phyloP scores from a whole-genome alignment of 1,284 basidiomycete species.

The Pholiota adiposa region DNA sequence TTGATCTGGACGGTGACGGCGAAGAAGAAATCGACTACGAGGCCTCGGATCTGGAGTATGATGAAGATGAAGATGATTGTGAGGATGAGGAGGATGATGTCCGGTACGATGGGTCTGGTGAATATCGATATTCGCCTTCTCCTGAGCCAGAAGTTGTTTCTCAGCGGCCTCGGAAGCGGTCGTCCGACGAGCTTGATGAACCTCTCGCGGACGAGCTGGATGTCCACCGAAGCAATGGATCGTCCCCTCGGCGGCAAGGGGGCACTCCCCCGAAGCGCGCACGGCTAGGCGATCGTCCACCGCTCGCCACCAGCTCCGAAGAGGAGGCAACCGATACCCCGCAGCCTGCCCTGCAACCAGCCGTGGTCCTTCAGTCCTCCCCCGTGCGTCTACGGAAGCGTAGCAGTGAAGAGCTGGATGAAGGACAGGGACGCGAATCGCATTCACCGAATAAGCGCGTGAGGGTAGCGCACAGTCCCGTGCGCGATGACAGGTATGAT shows the following conservation, averaged over 20 bases:
- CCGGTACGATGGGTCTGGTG: background rate
- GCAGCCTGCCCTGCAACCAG: slow-evolving; percentile 1
- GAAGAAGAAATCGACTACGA: slow-evolving; percentile 31
- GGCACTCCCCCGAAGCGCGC: slow-evolving; percentile 40
- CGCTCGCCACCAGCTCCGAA: background rate
- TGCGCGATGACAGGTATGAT: slow-evolving; percentile 3
- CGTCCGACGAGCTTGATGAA: slow-evolving; percentile 31
- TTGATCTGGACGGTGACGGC: slow-evolving; percentile 23
- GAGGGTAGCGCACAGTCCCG: slow-evolving; percentile 15
- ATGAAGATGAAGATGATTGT: slow-evolving; percentile 33
- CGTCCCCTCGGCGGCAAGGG: slow-evolving; percentile 11
- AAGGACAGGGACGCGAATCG: slow-evolving; percentile 13
- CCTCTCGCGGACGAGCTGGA: slow-evolving; percentile 22
- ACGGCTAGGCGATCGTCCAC: slow-evolving; percentile 20
- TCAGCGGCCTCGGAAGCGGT: slow-evolving; percentile 22
- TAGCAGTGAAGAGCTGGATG: slow-evolving; percentile 41
- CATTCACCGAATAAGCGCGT: slow-evolving; percentile 20
- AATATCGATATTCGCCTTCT: slow-evolving; percentile 14
- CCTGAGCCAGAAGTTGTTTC: slow-evolving; percentile 15
- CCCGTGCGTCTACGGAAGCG: slow-evolving; percentile 33
- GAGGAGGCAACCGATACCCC: background rate
- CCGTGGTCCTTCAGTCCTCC: slow-evolving; percentile 4
- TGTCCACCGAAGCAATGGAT: slow-evolving; percentile 6
- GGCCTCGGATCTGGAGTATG: slow-evolving; percentile 32
- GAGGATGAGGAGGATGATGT: slow-evolving; percentile 22